Percentiles rank a stretch among this genome's conserved stretches.
These are phyloP conservation scores for Alternaria conjuncta DNA, from an alignment of 2,329 filamentous ascomycete genomes.

Conservation along the genomic window DNA sequence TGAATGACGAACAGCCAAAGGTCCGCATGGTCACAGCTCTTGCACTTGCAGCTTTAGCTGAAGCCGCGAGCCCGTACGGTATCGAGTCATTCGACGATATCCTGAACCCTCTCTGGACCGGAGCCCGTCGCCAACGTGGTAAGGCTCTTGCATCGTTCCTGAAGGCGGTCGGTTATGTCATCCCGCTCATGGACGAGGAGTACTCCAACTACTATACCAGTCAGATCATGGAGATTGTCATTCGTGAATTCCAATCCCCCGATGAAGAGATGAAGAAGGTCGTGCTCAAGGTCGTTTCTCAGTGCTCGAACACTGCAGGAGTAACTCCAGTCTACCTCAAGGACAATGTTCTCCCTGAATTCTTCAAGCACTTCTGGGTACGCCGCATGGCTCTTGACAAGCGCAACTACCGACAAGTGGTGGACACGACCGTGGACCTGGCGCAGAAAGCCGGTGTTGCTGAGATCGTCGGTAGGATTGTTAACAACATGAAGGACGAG, in stretches of 20 bases:
- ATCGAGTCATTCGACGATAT: constrained; percentile 99
- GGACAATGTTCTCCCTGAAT: constrained; percentile 91
- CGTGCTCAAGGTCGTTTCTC: constrained; percentile 94
- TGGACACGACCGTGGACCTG: constrained; percentile 96
- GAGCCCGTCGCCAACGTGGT: constrained; percentile 92
- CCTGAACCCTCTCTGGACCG: constrained; percentile 95
- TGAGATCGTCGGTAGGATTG: constrained; percentile 91
- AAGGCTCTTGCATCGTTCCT: constrained; percentile 95
- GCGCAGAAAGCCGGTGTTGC: constrained; percentile 97
- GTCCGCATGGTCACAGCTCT: constrained; percentile 95
- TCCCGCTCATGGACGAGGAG: constrained; percentile 98
- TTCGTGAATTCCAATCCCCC: constrained; percentile 93
- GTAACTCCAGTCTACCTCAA: constrained; percentile 95
- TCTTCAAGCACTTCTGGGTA: constrained; percentile 99
- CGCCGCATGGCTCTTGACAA: constrained; percentile 96
- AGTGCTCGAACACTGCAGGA: constrained; percentile 92
- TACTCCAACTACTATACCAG: constrained; percentile 99
- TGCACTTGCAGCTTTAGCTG: constrained; percentile 91
- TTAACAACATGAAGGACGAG: constrained; percentile 96
- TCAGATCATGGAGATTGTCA: constrained; percentile 98
- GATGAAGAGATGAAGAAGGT: constrained; percentile 99
- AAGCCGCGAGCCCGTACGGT: constrained; percentile 97
- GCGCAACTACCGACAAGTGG: constrained; percentile 96
- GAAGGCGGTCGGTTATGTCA: constrained; percentile 97
- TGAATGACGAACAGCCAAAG: constrained; percentile 98